These are phyloP conservation scores for Ceratobasidium papillatum DNA, from an alignment of 1,284 basidiomycete species.

Conservation along the genomic window DNA sequence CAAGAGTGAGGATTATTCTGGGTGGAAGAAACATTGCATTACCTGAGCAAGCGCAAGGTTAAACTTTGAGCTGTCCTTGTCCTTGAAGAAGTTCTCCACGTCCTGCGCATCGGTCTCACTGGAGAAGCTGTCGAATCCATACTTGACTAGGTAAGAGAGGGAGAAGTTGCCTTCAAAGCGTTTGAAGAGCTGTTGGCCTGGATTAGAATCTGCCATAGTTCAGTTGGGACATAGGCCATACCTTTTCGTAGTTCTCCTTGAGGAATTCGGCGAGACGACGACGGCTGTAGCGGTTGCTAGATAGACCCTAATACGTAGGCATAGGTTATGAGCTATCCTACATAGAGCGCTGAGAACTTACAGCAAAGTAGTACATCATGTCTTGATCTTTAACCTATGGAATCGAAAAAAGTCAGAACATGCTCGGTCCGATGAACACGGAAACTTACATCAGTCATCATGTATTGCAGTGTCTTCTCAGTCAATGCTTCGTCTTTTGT, in stretches of 20 bases:
- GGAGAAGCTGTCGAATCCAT: constrained; percentile 69
- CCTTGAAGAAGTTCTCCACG: constrained; percentile 66
- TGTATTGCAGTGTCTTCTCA: constrained; percentile 67
- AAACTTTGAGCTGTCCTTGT: constrained; percentile 54
- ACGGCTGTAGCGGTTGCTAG: constrained; percentile 58
- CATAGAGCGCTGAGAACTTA: neutral
- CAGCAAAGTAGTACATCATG: constrained; percentile 59
- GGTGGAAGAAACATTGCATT: neutral
- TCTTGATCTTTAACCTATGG: constrained; percentile 68
- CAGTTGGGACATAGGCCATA: constrained; percentile 49
- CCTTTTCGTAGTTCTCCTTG: constrained; percentile 68
- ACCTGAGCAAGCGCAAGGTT: constrained; percentile 58
- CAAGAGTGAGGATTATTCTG: no score
- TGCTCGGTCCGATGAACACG: neutral
- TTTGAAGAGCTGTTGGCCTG: constrained; percentile 64
- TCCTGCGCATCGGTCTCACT: constrained; percentile 73
- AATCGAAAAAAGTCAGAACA: neutral
- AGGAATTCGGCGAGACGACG: constrained; percentile 57
- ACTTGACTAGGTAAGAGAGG: constrained; percentile 63
- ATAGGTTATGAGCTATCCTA: constrained; percentile 27
- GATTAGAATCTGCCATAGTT: constrained; percentile 14
- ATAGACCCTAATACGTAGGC: constrained; percentile 56
- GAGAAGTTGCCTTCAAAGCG: constrained; percentile 74
- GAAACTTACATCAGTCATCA: constrained; percentile 56
- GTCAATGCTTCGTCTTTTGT: constrained; percentile 60